A percentile compares a stretch with the other conserved stretches of the same genome.
These are phyloP conservation scores for Miscanthus sacchariflorus DNA, from an alignment of 202 grass and related monocot species.

Conservation along the genomic window DNA sequence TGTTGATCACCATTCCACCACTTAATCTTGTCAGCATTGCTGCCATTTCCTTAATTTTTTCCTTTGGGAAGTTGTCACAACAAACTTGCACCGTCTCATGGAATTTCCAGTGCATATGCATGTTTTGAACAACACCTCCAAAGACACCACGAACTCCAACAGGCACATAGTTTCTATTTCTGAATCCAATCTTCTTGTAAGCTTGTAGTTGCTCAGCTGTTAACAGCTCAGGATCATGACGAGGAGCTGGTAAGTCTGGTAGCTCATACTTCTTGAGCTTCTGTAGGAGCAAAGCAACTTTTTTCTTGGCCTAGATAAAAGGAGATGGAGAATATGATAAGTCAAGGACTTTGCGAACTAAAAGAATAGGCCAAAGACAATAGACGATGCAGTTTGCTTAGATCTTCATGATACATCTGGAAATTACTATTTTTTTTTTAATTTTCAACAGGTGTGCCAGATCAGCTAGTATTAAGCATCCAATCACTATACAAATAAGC, in stretches of 20 bases:
- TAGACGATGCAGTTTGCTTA: background rate
- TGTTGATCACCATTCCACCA: conserved; percentile 96
- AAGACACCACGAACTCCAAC: conserved; percentile 99
- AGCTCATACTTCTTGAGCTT: conserved; percentile 98
- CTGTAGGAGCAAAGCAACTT: conserved; percentile 89
- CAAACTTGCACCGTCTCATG: conserved; percentile 98
- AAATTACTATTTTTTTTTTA: background rate
- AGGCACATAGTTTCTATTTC: conserved; percentile 92
- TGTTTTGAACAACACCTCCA: conserved; percentile 99
- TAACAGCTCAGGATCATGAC: conserved; percentile 91
- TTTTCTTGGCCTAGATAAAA: conserved; percentile 91
- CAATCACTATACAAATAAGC: background rate
- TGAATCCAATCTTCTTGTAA: conserved; percentile 98
- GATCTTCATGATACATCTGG: background rate
- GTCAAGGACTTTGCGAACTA: conserved; percentile 9
- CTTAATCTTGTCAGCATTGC: conserved; percentile 93
- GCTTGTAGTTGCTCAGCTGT: conserved; percentile 89
- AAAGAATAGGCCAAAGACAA: conserved; percentile 9
- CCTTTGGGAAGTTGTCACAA: conserved; percentile 95
- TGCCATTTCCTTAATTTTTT: conserved; percentile 99
- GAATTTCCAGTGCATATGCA: conserved; percentile 99
- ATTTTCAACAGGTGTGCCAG: background rate
- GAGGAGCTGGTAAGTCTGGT: conserved; percentile 80
- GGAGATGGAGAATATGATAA: conserved; percentile 26
- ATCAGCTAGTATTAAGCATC: background rate